Evolutionary conservation across 768 basidiomycete genomes (phyloP).

Genomic region (Termitomyces sp.): DNA sequence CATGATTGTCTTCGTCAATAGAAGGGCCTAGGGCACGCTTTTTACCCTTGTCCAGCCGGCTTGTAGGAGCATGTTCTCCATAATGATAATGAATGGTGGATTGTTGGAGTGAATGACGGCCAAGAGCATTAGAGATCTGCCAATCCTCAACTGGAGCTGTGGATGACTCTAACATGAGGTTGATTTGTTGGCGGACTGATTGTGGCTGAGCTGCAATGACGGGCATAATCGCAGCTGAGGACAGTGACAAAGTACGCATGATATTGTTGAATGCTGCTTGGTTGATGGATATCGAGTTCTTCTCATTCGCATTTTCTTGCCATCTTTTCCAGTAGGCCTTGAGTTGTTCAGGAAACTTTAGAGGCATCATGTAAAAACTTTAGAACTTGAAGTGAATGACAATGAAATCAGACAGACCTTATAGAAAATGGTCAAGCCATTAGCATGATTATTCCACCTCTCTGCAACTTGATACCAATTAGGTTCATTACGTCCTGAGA

Average conservation of each 20-base stretch:
- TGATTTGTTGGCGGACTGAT: background rate
- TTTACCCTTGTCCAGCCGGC: no score
- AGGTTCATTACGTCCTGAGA: no score
- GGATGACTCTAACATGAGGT: background rate
- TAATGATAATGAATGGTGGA: background rate
- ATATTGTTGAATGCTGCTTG: background rate
- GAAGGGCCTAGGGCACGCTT: no score
- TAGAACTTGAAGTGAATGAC: background rate
- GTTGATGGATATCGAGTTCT: background rate
- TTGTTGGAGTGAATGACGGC: background rate
- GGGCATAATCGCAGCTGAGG: background rate
- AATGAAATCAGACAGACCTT: background rate
- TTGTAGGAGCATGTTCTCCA: background rate
- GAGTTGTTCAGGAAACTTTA: background rate
- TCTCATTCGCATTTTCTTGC: background rate
- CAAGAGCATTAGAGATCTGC: background rate
- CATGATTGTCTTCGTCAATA: no score
- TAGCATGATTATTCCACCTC: background rate
- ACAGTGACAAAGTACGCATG: background rate
- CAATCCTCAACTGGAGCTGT: background rate
- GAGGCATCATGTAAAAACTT: background rate
- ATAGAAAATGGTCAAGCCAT: no score
- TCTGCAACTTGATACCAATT: background rate
- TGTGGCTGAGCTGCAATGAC: no score
- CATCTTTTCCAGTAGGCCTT: background rate